Percentiles rank a stretch among this genome's conserved stretches.
These are phyloP conservation scores for Cryptococcus wingfieldii DNA, from an alignment of 1,284 basidiomycete genomes.

Conservation along the genomic window DNA sequence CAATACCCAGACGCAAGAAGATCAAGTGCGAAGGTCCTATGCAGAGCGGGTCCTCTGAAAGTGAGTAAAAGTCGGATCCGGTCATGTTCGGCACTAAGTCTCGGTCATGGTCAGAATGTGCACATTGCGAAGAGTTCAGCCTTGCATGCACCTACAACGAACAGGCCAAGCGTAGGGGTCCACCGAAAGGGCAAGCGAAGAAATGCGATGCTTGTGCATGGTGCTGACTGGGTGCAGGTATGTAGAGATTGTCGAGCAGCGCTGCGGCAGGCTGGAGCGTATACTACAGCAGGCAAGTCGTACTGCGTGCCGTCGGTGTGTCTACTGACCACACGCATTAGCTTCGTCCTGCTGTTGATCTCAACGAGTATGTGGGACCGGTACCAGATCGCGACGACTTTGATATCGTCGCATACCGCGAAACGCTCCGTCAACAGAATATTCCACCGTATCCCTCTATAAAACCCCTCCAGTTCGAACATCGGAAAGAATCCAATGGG, in stretches of 20 bases:
- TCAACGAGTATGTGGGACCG: constrained; percentile 64
- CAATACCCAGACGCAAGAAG: constrained; percentile 32
- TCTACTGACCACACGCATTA: constrained; percentile 31
- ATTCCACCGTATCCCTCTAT: constrained; percentile 40
- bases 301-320: background rate
- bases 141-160: constrained; percentile 70
- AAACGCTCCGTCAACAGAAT: constrained; percentile 26
- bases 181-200: constrained; percentile 67
- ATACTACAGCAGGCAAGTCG: constrained; percentile 57
- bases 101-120: constrained; percentile 53
- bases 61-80: constrained; percentile 17
- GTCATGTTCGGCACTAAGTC: background rate
- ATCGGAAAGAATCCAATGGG: background rate
- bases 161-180: constrained; percentile 75
- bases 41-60: constrained; percentile 34
- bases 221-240: constrained; percentile 51
- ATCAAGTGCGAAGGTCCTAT: constrained; percentile 49
- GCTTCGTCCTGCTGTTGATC: constrained; percentile 66
- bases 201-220: background rate
- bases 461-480: constrained; percentile 19
- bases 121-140: constrained; percentile 69
- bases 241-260: constrained; percentile 66
- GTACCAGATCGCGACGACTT: constrained; percentile 67
- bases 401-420: constrained; percentile 50
- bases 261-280: constrained; percentile 67